These are phyloP conservation scores for Pseudocohnilembus persalinus DNA, from an alignment of 169 alveolate genomes.

Conservation along the genomic window DNA sequence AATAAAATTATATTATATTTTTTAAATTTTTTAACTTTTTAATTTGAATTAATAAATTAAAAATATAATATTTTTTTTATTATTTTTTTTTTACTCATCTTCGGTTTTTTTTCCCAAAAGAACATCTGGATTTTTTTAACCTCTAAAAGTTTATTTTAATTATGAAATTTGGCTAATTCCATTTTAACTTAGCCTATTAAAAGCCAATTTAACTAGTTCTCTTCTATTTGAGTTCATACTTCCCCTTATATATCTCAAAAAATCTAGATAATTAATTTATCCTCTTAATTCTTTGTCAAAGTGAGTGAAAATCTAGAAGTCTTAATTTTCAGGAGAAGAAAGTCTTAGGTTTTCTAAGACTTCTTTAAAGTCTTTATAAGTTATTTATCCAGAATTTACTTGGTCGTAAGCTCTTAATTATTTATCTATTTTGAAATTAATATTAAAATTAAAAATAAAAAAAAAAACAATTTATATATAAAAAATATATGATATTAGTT, in stretches of 20 bases:
- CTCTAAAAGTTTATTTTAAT: constrained; percentile 47
- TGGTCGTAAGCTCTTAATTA: constrained; percentile 68
- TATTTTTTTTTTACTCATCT: constrained; percentile 47
- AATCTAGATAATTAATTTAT: constrained; percentile 66
- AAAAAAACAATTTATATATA: not conserved
- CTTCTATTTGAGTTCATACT: constrained; percentile 69
- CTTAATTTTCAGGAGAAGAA: constrained; percentile 46
- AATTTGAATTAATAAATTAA: too few relatives aligned
- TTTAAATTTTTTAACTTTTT: too few relatives aligned
- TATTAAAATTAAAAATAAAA: too few relatives aligned
- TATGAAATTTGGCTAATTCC: constrained; percentile 43
- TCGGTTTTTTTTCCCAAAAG: constrained; percentile 71
- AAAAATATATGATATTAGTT: too few relatives aligned
- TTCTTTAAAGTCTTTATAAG: constrained; percentile 47
- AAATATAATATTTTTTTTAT: too few relatives aligned
- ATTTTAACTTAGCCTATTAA: constrained; percentile 60
- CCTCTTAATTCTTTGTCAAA: constrained; percentile 69
- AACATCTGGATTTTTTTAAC: constrained; percentile 81
- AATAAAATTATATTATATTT: too few relatives aligned
- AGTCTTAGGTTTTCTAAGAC: constrained; percentile 52
- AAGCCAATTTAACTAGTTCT: constrained; percentile 59
- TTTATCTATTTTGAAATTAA: constrained; percentile 26
- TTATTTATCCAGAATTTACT: constrained; percentile 45
- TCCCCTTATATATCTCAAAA: constrained; percentile 69
- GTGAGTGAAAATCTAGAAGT: constrained; percentile 41